Conservation (phyloP, 192 early-diverging fungal genomes). For the Polychytrium aggregatum region DNA sequence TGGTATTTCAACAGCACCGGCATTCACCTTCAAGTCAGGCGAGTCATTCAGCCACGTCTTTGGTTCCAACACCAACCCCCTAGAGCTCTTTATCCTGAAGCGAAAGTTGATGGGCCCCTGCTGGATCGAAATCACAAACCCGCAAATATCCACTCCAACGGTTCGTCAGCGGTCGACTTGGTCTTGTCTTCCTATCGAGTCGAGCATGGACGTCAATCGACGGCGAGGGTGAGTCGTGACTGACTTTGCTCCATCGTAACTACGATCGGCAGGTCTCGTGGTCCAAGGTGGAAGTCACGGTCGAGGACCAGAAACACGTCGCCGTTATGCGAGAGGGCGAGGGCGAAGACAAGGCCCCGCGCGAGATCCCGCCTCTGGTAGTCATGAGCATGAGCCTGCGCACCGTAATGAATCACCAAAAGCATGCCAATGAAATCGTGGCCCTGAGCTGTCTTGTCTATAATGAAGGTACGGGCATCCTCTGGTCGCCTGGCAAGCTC, state of each 20-base stretch:
- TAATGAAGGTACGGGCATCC: conserved; percentile 37
- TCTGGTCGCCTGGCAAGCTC: too few species aligned
- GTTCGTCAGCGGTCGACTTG: conserved; percentile 15
- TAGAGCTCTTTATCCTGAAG: conserved; percentile 93
- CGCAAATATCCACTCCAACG: conserved; percentile 32
- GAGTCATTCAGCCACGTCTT: conserved; percentile 77
- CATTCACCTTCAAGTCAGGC: conserved; percentile 23
- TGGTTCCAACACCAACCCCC: conserved; percentile 70
- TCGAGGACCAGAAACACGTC: conserved; percentile 62
- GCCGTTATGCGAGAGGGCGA: conserved; percentile 42
- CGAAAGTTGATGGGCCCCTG: conserved; percentile 92
- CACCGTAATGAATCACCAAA: conserved; percentile 70
- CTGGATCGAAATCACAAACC: conserved; percentile 70
- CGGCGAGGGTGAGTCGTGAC: too few species aligned
- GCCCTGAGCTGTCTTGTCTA: conserved; percentile 65
- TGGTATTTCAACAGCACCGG: not conserved
- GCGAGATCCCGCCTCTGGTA: conserved; percentile 60
- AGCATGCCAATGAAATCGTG: conserved; percentile 83
- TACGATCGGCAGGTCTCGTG: conserved; percentile 62
- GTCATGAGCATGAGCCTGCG: conserved; percentile 79
- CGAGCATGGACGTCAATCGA: conserved; percentile 2
- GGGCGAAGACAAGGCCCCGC: conserved; percentile 20
- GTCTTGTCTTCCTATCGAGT: too few species aligned
- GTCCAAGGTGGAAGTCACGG: conserved; percentile 67
- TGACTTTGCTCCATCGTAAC: too few species aligned